A percentile compares a stretch with the other conserved stretches of the same genome.
Evolutionary conservation across 2,329 filamentous ascomycete genomes (phyloP).

Genomic region (Fusarium veterinarium): DNA sequence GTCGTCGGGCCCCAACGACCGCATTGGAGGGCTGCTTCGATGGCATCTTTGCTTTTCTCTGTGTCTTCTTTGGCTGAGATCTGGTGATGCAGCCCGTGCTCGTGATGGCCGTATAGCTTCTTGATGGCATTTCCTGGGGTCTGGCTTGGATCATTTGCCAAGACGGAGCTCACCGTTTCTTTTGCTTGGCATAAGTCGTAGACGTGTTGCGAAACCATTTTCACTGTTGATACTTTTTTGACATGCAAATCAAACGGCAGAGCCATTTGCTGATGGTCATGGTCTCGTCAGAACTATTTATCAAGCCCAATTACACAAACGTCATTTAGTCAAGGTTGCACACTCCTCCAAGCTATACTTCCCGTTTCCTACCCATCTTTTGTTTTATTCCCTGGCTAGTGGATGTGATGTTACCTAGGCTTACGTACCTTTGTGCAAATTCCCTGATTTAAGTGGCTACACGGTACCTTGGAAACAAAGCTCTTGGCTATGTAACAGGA

Average conservation of each 20-base stretch:
- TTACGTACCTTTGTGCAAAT: conserved; percentile 6
- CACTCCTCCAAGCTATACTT: not conserved
- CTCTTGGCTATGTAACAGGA: not conserved
- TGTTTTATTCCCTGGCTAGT: not conserved
- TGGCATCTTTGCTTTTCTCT: conserved; percentile 54
- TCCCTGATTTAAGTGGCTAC: not conserved
- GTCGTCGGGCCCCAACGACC: conserved; percentile 73
- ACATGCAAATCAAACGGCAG: not conserved
- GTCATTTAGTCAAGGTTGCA: conserved; percentile 5
- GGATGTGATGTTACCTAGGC: not conserved
- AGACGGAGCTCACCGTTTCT: conserved; percentile 67
- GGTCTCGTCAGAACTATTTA: not conserved
- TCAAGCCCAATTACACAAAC: not conserved
- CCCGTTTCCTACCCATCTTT: not conserved
- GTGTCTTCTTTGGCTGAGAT: conserved; percentile 7
- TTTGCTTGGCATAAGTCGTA: conserved; percentile 62
- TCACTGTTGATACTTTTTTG: not conserved
- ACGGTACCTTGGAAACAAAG: not conserved
- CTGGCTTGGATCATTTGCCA: conserved; percentile 65
- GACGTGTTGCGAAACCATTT: conserved; percentile 51
- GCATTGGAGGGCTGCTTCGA: conserved; percentile 67
- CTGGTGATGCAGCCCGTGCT: conserved; percentile 17
- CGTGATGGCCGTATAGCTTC: conserved; percentile 60
- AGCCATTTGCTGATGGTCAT: not conserved
- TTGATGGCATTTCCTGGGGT: conserved; percentile 66